Evolutionary conservation across 352 stramenopile species (phyloP), one percentile per base, ranked within the genome.

Genomic region (Globisporangium canariense): DNA sequence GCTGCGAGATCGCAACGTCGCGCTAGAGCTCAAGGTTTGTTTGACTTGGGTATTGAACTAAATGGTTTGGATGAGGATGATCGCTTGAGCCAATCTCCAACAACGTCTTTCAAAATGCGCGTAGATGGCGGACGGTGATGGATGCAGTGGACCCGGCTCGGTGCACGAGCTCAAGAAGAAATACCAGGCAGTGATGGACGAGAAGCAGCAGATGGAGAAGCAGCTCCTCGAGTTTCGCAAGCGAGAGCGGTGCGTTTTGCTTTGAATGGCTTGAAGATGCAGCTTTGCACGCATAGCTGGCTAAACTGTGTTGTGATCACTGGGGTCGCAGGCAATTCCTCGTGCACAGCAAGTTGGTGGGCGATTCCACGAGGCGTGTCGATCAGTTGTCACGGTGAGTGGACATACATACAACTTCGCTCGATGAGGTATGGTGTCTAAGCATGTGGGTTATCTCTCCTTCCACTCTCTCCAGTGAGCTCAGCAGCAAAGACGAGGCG

Each of bases 91-190:
- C 28, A 65, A 10, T 20, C 52, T 52, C 34, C 53, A 55, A 38
- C 49, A 38, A 10, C 20, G 6, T 7, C 13, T 8, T 16, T 38
- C 53, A 13, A 18, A 8, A 49, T 49, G 43, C 41, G 7, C 7
- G 32, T 36, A 67, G 54, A 67, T 67, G 49, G 49, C 41, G n/a
- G 65, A 60, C 6, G 50, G 40, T n/a, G 65, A 64, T 9, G 40
- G 60, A 20, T 62, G 20, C 60, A 68, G 62, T 9, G 64, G 64
- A 4, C 45, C 34, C 16, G 70, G 68, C 1, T 71, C 62, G 8
- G 67, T 64, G n/a, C 40, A 63, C 22, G 81, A 93, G 28, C 69
- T 91, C 9, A 89, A 87, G 63, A 89, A 81, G 65, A 83, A 77
- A 41, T 93, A 91, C 50, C 75, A 86, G 8, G 69, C 78, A 32